Conservation (phyloP, 2,329 filamentous ascomycete genomes). For the Cladosporium sp. region DNA sequence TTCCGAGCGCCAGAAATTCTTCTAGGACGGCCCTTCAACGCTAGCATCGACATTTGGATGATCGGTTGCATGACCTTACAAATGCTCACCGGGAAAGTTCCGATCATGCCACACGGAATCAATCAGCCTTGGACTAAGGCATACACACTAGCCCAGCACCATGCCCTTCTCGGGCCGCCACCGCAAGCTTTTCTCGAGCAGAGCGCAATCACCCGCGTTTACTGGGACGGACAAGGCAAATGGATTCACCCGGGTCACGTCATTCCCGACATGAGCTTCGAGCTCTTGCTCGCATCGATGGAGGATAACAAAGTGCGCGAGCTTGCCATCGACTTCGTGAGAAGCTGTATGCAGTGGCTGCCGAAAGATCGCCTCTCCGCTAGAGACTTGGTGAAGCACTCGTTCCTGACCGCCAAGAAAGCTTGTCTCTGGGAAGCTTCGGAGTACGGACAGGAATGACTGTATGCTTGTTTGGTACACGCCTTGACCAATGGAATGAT, state of each 20-base stretch:
- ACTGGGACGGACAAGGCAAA: conserved; percentile 7
- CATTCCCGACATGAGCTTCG: neutral
- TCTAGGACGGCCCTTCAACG: conserved; percentile 38
- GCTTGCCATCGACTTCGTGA: conserved; percentile 9
- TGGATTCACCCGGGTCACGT: conserved; percentile 1
- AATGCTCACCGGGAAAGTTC: conserved; percentile 52
- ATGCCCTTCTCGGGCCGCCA: conserved; percentile 14
- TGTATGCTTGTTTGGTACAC: neutral
- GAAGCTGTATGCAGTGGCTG: conserved; percentile 6
- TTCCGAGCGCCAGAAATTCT: conserved; percentile 14
- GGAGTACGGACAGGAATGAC: neutral
- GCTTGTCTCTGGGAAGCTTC: neutral
- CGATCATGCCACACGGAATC: conserved; percentile 9
- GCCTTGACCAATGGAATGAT: neutral
- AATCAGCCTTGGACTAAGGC: conserved; percentile 15
- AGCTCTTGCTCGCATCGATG: neutral
- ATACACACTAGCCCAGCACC: conserved; percentile 17
- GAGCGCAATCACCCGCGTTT: neutral
- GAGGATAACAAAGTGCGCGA: neutral
- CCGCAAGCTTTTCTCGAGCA: neutral
- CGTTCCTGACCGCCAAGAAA: neutral
- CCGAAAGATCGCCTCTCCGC: conserved; percentile 4
- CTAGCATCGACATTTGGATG: conserved; percentile 62
- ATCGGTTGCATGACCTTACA: conserved; percentile 55
- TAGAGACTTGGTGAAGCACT: neutral